Base-by-base conservation (phyloP, 495 filamentous ascomycete species). In the Penicillium waksmanii region DNA sequence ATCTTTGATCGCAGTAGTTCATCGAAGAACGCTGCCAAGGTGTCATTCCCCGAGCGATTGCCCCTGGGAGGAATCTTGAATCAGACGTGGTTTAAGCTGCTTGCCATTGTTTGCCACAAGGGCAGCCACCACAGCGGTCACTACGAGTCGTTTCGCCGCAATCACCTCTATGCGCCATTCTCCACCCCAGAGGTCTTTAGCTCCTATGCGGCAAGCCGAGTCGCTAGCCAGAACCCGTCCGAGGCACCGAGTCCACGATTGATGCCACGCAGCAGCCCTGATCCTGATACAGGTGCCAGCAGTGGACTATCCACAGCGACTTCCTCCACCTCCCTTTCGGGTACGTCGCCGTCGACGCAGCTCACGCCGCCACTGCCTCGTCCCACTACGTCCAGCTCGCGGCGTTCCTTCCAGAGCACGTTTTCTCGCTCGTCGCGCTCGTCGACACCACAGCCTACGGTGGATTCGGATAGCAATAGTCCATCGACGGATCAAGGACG, bases 61-160 rank as follows among this genome's bases (percentile, higher is more conserved):
- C 82, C 87, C 0, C 77, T 99, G 7, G 95, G 95, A 17, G 87
- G 92, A 2, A 80, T 98, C 17, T 74, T 96, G 18, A 84, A 86
- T 51, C 87, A 87, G 60, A 88, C 84, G 56, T 89, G 82, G 62
- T 99, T 96, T 78, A 91, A 87, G 64, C 82, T 99, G 3, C 85
- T 96, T 2, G 90, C 88, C 11, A 86, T 96, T 43, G 89, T 99
- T 50, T 95, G 90, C 27, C 95, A 99, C 68, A 97, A 96, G 67
- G 95, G 95, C 18, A 96, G 89, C 58, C 95, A 99, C 74, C 87
- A 96, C 64, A 96, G 91, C 58, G 95, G 95, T 1, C 95, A 99
- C 70, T 99, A 99, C 73, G 95, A 99, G 70, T 91, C 93, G 2
- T 98, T 98, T 74, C 84, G 95, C 31, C 84, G 95, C n/a, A 96